Conservation (phyloP, 768 basidiomycete genomes). For the Boletales sp. region DNA sequence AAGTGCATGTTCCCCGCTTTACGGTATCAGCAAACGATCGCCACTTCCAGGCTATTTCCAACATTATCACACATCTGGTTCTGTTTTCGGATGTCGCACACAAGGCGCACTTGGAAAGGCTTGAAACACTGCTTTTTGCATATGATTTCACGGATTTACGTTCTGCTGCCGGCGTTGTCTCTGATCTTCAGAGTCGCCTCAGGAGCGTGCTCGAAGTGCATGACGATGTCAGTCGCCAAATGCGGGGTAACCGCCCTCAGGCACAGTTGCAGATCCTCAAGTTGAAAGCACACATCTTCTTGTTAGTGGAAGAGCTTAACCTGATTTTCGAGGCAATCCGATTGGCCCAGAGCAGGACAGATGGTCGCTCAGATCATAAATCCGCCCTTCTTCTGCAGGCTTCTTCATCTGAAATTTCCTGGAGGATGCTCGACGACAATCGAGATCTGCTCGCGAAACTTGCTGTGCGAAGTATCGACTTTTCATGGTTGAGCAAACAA, state of each 20-base stretch:
- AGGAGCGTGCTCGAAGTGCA: slow-evolving; percentile 57
- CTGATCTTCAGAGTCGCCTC: slow-evolving; percentile 69
- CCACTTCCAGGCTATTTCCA: slow-evolving; percentile 82
- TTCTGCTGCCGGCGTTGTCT: slow-evolving; percentile 68
- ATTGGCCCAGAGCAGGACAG: slow-evolving; percentile 72
- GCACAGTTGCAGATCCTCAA: slow-evolving; percentile 56
- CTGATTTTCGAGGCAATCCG: slow-evolving; percentile 85
- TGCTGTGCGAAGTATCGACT: slow-evolving; percentile 73
- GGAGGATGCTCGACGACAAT: slow-evolving; percentile 81
- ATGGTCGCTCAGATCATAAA: slow-evolving; percentile 65
- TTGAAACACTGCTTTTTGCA: slow-evolving; percentile 80
- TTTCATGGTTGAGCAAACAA: slow-evolving; percentile 80
- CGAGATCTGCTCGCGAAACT: slow-evolving; percentile 79
- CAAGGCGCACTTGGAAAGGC: slow-evolving; percentile 68
- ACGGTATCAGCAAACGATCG: slow-evolving; percentile 80
- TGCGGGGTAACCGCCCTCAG: slow-evolving; percentile 30
- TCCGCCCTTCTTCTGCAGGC: slow-evolving; percentile 80
- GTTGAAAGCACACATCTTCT: slow-evolving; percentile 67
- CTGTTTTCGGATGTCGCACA: slow-evolving; percentile 89
- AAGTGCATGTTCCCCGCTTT: slow-evolving; percentile 79
- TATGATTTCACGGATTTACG: slow-evolving; percentile 82
- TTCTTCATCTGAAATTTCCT: slow-evolving; percentile 82
- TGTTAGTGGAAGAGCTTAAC: slow-evolving; percentile 75
- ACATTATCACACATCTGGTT: slow-evolving; percentile 80
- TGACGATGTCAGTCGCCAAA: slow-evolving; percentile 38